Evolutionary conservation across 805 yeast species (phyloP).

Genomic region (Teunomyces atbi): DNA sequence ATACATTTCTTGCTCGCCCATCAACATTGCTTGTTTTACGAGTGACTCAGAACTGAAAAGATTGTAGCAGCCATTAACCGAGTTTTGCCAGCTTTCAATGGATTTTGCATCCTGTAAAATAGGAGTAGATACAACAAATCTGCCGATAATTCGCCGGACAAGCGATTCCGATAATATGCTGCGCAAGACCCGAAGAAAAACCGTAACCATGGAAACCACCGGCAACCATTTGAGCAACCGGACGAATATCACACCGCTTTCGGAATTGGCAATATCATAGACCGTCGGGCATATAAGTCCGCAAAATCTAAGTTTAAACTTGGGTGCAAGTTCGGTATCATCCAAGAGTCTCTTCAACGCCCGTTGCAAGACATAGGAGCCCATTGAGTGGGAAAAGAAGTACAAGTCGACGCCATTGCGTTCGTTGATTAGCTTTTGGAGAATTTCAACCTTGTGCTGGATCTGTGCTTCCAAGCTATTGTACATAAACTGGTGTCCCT

Average conservation of each 20-base stretch:
- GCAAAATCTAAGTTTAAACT: slow-evolving; percentile 38
- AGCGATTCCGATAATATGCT: slow-evolving; percentile 25
- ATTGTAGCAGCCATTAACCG: slow-evolving; percentile 41
- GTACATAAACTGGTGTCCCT: slow-evolving; percentile 16
- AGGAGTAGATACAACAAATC: slow-evolving; percentile 25
- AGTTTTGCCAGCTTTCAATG: slow-evolving; percentile 32
- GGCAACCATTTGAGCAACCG: slow-evolving; percentile 26
- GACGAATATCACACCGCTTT: slow-evolving; percentile 30
- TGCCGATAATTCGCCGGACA: slow-evolving; percentile 21
- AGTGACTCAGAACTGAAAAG: slow-evolving; percentile 43
- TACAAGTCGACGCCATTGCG: slow-evolving; percentile 33
- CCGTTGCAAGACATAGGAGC: slow-evolving; percentile 55
- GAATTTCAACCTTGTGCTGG: slow-evolving; percentile 53
- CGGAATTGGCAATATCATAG: slow-evolving; percentile 52
- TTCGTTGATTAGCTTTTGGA: slow-evolving; percentile 29
- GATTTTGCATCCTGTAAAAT: slow-evolving; percentile 15
- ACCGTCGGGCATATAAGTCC: slow-evolving; percentile 74
- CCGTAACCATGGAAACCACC: slow-evolving; percentile 35
- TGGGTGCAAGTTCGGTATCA: slow-evolving; percentile 14
- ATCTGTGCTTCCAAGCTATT: slow-evolving; percentile 55
- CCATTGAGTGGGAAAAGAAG: slow-evolving; percentile 70
- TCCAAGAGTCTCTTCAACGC: slow-evolving; percentile 10
- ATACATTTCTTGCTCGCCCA: slow-evolving; percentile 62
- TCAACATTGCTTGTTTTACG: slow-evolving; percentile 51
- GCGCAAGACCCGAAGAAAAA: slow-evolving; percentile 27